phyloP scores from a whole-genome alignment of 495 filamentous ascomycete species.

The Aspergillus haitiensis region DNA sequence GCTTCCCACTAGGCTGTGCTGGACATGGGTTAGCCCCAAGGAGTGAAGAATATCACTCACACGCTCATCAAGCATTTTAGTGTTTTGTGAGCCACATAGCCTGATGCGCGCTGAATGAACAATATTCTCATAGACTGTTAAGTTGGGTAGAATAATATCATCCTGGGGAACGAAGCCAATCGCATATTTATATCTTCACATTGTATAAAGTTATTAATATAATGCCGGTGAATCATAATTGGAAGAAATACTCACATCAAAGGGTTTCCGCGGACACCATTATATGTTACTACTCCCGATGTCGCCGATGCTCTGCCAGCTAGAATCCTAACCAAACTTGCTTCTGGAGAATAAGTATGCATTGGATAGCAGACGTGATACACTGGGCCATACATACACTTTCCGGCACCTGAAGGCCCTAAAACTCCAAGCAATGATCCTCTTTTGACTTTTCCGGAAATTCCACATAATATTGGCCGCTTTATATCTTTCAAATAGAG shows the following conservation, averaged over 20 bases:
- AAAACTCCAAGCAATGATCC: neutral
- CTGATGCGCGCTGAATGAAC: conserved; percentile 51
- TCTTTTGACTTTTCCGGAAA: neutral
- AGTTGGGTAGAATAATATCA: conserved; percentile 49
- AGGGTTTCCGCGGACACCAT: neutral
- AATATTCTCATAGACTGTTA: conserved; percentile 55
- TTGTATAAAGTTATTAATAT: no score
- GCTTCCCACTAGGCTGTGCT: neutral
- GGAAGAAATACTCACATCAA: neutral
- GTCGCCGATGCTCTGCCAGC: neutral
- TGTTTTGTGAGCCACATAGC: conserved; percentile 16
- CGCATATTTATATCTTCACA: no score
- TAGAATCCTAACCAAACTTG: neutral
- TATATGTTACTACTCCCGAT: neutral
- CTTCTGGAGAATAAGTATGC: neutral
- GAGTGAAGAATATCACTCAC: neutral
- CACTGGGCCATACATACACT: conserved; percentile 1
- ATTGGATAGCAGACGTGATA: neutral
- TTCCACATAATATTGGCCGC: neutral
- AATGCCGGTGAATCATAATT: neutral
- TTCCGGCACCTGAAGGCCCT: neutral
- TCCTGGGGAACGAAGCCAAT: conserved; percentile 59
- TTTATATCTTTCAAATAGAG: neutral
- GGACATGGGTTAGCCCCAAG: neutral
- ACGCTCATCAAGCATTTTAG: neutral